Base-by-base conservation (phyloP, 176 grass and related monocot species). In the Oryza coarctata region DNA sequence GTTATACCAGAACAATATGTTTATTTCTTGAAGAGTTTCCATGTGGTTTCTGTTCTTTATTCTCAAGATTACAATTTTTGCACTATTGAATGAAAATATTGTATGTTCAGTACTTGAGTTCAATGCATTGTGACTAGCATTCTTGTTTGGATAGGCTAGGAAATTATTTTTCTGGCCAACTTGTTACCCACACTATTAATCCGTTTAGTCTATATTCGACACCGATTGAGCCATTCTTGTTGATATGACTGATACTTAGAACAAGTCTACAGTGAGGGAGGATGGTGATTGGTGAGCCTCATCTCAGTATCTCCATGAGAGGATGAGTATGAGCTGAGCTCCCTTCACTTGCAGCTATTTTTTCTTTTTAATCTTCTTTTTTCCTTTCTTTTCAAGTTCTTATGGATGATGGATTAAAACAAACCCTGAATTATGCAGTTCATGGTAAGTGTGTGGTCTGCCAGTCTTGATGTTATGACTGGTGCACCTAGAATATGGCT, bases 121-220 rank as follows among this genome's bases (percentile, higher is more conserved):
- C 14, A 49, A 49, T 49, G 45, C 45, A 18, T 49, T 27, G 12
- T 62, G 12, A 23, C 10, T 70, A 50, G 6, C 45, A 22, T 64
- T 71, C 63, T 63, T 28, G 67, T 72, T 85, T 63, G 40, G 13
- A 72, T 44, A 39, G 71, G 57, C 9, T 57, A 57, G 63, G 62
- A 69, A 23, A 74, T 40, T 76, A 30, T 29, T 32, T 12, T 25
- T 67, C 20, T 41, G 26, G 14, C 8, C 6, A 66, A 4, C 68
- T 9, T 73, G 68, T 62, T 26, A 15, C 34, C 61, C 33, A 52
- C 75, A 52, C 6, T 57, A 28, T 25, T 73, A 50, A 50, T n/a
- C 23, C 22, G 14, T 63, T 71, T 43, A 13, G 15, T 36, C 38
- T 63, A 71, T 41, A 22, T 3, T 7, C 7, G 71, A 25, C 31